A percentile compares a stretch with the other conserved stretches of the same genome.
Conservation (phyloP, 192 early-diverging fungal genomes). For the Haplosporangium gracile region DNA sequence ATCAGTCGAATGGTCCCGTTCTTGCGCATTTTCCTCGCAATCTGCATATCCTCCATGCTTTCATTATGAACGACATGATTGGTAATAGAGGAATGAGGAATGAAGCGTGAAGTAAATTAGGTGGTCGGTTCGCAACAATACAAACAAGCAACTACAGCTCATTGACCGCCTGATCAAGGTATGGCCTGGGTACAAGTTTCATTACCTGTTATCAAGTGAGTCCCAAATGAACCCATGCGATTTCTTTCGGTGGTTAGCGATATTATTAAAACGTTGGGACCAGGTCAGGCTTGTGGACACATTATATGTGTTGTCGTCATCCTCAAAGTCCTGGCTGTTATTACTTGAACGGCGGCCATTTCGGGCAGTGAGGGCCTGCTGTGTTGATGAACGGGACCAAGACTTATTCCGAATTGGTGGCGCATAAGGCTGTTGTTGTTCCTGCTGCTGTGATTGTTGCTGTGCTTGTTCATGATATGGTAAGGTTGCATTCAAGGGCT, state of each 20-base stretch:
- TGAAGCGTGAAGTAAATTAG: neutral
- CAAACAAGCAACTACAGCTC: neutral
- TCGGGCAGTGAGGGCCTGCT: neutral
- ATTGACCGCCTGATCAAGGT: neutral
- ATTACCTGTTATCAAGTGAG: conserved; percentile 44
- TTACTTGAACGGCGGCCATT: neutral
- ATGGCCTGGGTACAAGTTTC: neutral
- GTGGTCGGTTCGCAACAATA: neutral
- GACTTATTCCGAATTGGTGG: neutral
- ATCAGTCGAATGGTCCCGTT: conserved; percentile 31
- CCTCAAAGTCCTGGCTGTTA: conserved; percentile 3
- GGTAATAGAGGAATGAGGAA: neutral
- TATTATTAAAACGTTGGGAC: conserved; percentile 34
- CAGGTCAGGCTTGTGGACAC: conserved; percentile 11
- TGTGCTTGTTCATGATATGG: neutral
- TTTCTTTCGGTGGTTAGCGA: neutral
- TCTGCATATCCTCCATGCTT: conserved; percentile 48
- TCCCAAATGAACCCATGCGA: conserved; percentile 54
- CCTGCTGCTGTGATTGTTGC: neutral
- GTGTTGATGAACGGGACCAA: conserved; percentile 1
- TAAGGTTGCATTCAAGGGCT: neutral
- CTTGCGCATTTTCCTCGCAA: conserved; percentile 25
- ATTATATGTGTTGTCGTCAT: neutral
- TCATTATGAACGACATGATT: neutral
- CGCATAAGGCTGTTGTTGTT: neutral